Evolutionary conservation across 768 basidiomycete species (phyloP).

Genomic region (Phlebiopsis gigantea): DNA sequence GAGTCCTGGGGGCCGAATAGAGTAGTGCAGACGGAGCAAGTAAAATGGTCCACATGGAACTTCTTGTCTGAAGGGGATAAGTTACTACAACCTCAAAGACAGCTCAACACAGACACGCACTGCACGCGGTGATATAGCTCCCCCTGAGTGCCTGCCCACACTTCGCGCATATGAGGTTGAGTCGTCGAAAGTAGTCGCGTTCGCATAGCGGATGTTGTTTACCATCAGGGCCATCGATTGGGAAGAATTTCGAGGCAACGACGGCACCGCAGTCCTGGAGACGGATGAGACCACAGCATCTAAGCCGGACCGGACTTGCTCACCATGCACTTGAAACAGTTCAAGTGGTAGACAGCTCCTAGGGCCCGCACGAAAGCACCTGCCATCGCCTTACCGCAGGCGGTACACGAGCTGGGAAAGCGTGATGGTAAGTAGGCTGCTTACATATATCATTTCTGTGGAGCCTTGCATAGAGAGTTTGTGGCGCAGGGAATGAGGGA

Average conservation of each 20-base stretch:
- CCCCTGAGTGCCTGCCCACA: conserved; percentile 92
- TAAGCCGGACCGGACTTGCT: conserved; percentile 23
- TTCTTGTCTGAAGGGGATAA: conserved; percentile 75
- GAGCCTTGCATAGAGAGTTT: conserved; percentile 12
- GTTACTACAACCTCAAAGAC: conserved; percentile 1
- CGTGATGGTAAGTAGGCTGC: too few species aligned
- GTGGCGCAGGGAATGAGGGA: conserved; percentile 3
- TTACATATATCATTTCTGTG: too few species aligned
- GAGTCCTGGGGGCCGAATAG: conserved; percentile 98
- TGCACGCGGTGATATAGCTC: conserved; percentile 99
- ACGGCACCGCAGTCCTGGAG: conserved; percentile 90
- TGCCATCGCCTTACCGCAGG: conserved; percentile 79
- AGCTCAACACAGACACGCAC: conserved; percentile 43
- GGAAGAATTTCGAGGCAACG: conserved; percentile 98
- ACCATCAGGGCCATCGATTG: conserved; percentile 87
- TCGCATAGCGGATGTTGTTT: conserved; percentile 96
- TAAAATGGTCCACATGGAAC: conserved; percentile 99
- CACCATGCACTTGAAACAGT: conserved; percentile 98
- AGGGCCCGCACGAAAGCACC: conserved; percentile 96
- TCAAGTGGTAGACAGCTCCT: conserved; percentile 90
- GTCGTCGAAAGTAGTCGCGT: conserved; percentile 92
- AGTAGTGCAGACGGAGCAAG: conserved; percentile 93
- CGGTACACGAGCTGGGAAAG: conserved; percentile 62
- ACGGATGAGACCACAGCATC: conserved; percentile 10
- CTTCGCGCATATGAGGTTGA: conserved; percentile 95